Evolutionary conservation across 176 grass and related monocot species (phyloP), one percentile per base, ranked within the genome.

Genomic region (Pontederia paniculata): DNA sequence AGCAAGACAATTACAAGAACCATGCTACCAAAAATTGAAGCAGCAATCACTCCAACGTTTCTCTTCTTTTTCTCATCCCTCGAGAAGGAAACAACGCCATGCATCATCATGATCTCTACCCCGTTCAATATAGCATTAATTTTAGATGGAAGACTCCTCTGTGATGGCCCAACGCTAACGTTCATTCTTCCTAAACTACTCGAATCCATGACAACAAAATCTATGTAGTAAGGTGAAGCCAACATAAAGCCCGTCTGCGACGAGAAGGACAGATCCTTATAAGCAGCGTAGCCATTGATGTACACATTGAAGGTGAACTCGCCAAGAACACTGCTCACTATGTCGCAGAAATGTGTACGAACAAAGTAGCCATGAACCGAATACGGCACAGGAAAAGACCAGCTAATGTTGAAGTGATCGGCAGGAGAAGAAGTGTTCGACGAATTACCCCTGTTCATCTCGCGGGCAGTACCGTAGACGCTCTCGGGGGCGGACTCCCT

Each of bases 311-410:
- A 94, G 69, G 43, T 12, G 53, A 56, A 16, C 54, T 28, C 68
- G 0, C 18, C 57, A 15, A 50, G 4, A 0, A 47, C 75, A 41
- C 8, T 6, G 66, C 54, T 88, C 10, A 42, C 0, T 55, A 21
- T 16, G 81, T 88, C 83, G 63, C 88, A 94, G 63, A 88, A 94
- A 50, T 94, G 88, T 18, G 88, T 69, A 45, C 88, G 65, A 42
- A 76, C 50, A 47, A 94, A 74, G 77, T 84, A 94, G 21, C 42
- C 60, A 9, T 12, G 8, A 66, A 52, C 6, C 67, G 44, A 23
- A 9, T 16, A 0, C 21, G 73, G 18, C 4, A 74, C 74, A 9
- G 52, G 57, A 28, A 94, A 88, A 12, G 37, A 59, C 88, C 88
- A 94, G 4, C 77, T 94, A 9, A 84, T 0, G 25, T 94, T 94